phyloP scores from a whole-genome alignment of 129 eudicot species.

The Centrapalus pauciflorus region DNA sequence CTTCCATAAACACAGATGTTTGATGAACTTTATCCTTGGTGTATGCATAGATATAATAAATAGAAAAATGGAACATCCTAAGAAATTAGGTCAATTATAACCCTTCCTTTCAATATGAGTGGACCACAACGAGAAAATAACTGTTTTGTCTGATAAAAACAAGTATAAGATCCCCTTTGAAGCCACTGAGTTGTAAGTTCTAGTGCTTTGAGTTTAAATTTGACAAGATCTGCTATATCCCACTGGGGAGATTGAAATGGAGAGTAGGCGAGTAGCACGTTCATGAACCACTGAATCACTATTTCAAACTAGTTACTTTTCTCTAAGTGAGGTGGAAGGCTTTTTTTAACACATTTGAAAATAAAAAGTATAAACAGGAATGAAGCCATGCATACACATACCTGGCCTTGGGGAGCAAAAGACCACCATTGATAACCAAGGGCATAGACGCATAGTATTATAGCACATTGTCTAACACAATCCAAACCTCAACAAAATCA shows the following conservation, averaged over 20 bases:
- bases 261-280: no score
- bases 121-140: not conserved
- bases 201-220: not conserved
- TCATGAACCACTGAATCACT: not conserved
- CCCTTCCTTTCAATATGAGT: not conserved
- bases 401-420: not conserved
- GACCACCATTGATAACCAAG: not conserved
- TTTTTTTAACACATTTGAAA: not conserved
- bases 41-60: not conserved
- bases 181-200: not conserved
- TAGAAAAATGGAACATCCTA: not conserved
- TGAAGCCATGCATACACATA: not conserved
- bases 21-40: not conserved
- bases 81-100: not conserved
- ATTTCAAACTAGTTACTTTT: not conserved
- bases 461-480: not conserved
- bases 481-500: not conserved
- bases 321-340: not conserved
- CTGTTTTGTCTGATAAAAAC: not conserved
- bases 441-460: no score
- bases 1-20: not conserved
- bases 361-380: not conserved
- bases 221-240: not conserved
- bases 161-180: not conserved
- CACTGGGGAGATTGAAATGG: not conserved